Evolutionary conservation across 2,329 filamentous ascomycete species (phyloP).

Genomic region (Alternaria conjuncta): DNA sequence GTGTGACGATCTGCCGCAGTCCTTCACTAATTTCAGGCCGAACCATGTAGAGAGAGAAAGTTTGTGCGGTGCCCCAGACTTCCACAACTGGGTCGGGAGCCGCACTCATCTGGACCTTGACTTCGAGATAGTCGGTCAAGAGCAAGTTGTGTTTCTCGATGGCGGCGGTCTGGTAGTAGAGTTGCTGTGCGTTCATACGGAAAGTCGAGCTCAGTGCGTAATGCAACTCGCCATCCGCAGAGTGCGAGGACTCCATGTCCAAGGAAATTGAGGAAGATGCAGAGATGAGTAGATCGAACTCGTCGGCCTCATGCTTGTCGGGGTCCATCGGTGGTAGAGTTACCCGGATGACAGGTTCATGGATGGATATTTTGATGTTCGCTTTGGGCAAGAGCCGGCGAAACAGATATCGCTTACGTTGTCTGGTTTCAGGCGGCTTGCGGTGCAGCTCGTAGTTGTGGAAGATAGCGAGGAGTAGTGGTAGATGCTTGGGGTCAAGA

Average conservation of each 20-base stretch:
- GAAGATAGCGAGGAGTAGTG: slow-evolving; percentile 79
- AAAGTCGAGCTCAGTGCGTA: slow-evolving; percentile 86
- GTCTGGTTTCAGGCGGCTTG: slow-evolving; percentile 32
- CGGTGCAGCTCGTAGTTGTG: slow-evolving; percentile 54
- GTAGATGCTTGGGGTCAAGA: slow-evolving; percentile 88
- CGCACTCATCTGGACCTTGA: slow-evolving; percentile 84
- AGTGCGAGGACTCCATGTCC: slow-evolving; percentile 96
- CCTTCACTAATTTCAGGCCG: slow-evolving; percentile 92
- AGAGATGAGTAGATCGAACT: slow-evolving; percentile 94
- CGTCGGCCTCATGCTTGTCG: slow-evolving; percentile 66
- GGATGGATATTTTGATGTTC: slow-evolving; percentile 92
- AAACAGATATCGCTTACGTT: slow-evolving; percentile 68
- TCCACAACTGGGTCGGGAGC: slow-evolving; percentile 85
- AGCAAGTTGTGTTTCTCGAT: slow-evolving; percentile 86
- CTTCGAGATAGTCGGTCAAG: slow-evolving; percentile 84
- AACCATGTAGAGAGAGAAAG: slow-evolving; percentile 87
- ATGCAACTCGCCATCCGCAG: slow-evolving; percentile 78
- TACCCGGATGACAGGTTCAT: slow-evolving; percentile 92
- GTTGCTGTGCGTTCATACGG: slow-evolving; percentile 81
- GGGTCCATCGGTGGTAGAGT: slow-evolving; percentile 78
- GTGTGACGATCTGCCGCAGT: slow-evolving; percentile 86
- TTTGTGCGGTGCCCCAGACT: slow-evolving; percentile 79
- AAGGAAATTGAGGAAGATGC: slow-evolving; percentile 92
- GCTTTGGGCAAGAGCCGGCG: slow-evolving; percentile 93
- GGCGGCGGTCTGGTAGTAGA: slow-evolving; percentile 92